A percentile compares a stretch with the other conserved stretches of the same genome.
Conservation (phyloP, 176 grass and related monocot genomes). For the Juncus effusus region DNA sequence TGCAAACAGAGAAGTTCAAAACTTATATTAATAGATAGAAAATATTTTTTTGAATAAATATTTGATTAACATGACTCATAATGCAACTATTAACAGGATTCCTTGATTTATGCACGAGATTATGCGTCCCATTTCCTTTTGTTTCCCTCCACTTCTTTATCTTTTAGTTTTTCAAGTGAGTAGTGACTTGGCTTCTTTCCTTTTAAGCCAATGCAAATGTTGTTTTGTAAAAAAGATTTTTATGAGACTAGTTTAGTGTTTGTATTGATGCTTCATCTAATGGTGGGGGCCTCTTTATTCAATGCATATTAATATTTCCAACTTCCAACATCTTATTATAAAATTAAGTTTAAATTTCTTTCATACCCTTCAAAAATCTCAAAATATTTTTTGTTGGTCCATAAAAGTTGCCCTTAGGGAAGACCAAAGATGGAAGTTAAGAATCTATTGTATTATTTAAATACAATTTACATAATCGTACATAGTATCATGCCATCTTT, state of each 20-base stretch:
- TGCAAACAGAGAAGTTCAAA: too few species aligned
- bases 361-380: too few species aligned
- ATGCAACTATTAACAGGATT: background rate
- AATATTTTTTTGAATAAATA: too few species aligned
- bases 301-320: too few species aligned
- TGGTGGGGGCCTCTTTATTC: conserved; percentile 14
- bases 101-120: conserved; percentile 30
- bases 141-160: background rate
- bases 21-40: too few species aligned
- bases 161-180: conserved; percentile 19
- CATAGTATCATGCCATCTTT: background rate
- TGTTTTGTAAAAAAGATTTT: conserved; percentile 14
- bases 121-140: conserved; percentile 10
- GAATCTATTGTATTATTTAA: too few species aligned
- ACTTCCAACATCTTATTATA: too few species aligned
- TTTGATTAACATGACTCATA: too few species aligned
- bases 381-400: too few species aligned
- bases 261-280: conserved; percentile 16
- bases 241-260: conserved; percentile 11
- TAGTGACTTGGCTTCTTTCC: conserved; percentile 32
- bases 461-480: background rate
- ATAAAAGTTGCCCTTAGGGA: too few species aligned
- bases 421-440: too few species aligned
- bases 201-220: conserved; percentile 28
- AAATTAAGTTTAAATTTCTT: too few species aligned